phyloP scores from a whole-genome alignment of 2,329 filamentous ascomycete species.

The Pseudohalonectria lignicola region DNA sequence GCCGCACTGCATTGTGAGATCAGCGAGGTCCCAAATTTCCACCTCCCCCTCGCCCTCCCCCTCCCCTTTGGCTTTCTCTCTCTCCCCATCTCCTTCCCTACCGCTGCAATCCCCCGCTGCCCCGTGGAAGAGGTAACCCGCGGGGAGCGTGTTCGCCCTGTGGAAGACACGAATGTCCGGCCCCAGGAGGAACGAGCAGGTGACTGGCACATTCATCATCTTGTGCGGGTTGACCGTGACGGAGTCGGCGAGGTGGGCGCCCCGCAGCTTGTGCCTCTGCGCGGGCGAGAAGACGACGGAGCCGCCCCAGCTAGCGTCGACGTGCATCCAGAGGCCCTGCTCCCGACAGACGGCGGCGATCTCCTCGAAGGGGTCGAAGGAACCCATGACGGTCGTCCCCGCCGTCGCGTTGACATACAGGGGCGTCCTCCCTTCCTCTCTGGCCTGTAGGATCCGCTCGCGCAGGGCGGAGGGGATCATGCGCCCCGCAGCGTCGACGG shows the following conservation, averaged over 20 bases:
- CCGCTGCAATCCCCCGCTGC: background rate
- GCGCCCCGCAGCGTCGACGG: conserved; percentile 58
- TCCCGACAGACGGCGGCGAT: conserved; percentile 61
- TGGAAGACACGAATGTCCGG: conserved; percentile 70
- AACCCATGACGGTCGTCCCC: conserved; percentile 85
- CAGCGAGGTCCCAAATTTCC: conserved; percentile 86
- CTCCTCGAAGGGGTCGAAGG: conserved; percentile 68
- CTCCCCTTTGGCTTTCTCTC: conserved; percentile 10
- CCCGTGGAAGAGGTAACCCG: conserved; percentile 76
- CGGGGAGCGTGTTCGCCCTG: conserved; percentile 72
- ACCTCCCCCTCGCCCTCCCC: conserved; percentile 36
- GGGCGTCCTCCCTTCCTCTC: conserved; percentile 61
- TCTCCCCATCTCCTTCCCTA: conserved; percentile 19
- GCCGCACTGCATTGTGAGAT: conserved; percentile 88
- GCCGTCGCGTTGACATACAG: conserved; percentile 95
- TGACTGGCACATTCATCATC: conserved; percentile 87
- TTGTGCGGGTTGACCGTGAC: conserved; percentile 92
- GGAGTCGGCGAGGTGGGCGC: conserved; percentile 65
- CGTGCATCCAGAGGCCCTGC: conserved; percentile 78
- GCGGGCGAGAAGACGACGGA: conserved; percentile 64
- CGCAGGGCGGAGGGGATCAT: conserved; percentile 62
- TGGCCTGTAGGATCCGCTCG: conserved; percentile 48
- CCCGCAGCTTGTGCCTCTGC: conserved; percentile 54
- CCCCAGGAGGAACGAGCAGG: conserved; percentile 80
- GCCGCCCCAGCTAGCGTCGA: conserved; percentile 89